Percentiles rank a stretch among this genome's conserved stretches.
These are phyloP conservation scores for Globisporangium nunn DNA, from an alignment of 352 stramenopile species.

Conservation along the genomic window DNA sequence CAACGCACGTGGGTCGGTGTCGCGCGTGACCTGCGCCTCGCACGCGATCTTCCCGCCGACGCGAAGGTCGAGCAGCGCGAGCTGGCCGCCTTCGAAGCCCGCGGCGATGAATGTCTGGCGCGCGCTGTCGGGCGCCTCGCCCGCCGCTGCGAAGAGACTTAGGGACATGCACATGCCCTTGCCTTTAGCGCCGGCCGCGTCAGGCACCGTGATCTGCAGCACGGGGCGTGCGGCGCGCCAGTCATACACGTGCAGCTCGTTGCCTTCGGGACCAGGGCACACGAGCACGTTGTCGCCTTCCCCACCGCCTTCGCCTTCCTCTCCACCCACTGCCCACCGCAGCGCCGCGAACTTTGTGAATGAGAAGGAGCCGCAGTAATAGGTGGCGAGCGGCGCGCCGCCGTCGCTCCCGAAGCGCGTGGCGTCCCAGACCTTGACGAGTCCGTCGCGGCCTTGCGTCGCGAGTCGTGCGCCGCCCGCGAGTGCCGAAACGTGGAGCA, in stretches of 20 bases:
- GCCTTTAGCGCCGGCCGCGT: constrained; percentile 16
- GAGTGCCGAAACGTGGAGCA: constrained; percentile 37
- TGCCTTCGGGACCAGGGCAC: constrained; percentile 37
- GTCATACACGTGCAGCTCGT: constrained; percentile 29
- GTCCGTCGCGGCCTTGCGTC: constrained; percentile 69
- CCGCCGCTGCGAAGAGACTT: constrained; percentile 20
- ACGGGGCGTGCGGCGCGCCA: constrained; percentile 22
- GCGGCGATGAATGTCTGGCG: constrained; percentile 35
- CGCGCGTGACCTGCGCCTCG: constrained; percentile 39
- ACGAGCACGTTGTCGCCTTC: constrained; percentile 25
- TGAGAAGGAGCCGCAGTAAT: constrained; percentile 56
- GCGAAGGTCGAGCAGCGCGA: constrained; percentile 62
- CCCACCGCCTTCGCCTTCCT: constrained; percentile 5
- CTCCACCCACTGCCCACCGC: constrained; percentile 20
- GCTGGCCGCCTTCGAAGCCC: constrained; percentile 66
- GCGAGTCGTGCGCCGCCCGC: constrained; percentile 24
- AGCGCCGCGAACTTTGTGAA: constrained; percentile 55
- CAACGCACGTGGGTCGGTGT: constrained; percentile 44
- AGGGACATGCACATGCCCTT: constrained; percentile 34
- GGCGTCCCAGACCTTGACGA: constrained; percentile 59
- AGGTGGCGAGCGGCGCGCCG: constrained; percentile 23
- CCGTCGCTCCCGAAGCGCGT: constrained; percentile 12
- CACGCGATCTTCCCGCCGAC: constrained; percentile 34
- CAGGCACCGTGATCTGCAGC: constrained; percentile 23
- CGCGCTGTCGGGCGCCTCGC: constrained; percentile 3